Evolutionary conservation across 768 basidiomycete genomes (phyloP), one percentile per base, ranked within the genome.

Genomic region (Suillus spraguei): DNA sequence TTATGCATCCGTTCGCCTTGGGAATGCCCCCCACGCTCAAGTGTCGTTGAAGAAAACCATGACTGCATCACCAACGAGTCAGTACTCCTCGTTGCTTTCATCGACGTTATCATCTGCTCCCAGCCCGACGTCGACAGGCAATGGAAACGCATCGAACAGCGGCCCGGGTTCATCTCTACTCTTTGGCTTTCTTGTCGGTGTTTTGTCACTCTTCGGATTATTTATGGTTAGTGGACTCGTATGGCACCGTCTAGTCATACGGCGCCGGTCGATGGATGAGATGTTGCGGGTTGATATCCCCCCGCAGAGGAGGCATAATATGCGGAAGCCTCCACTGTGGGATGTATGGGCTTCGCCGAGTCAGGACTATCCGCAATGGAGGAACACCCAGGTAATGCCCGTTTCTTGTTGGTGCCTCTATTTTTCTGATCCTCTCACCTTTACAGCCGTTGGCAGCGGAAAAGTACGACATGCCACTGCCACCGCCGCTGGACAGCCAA

Each of bases 171-270:
- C 75, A 0, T 64, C 66, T 28, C 59, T 77, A 14, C 68, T 75
- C 50, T 76, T 75, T 16, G 76, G 72, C 20, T 77, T 75, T 61
- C 72, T 75, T 39, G 62, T 75, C 60, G 69, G 64, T n/a, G 67
- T 73, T n/a, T 63, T 75, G 47, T 71, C 74, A 0, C 47, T 75
- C 28, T 75, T 75, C 54, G 73, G 68, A 1, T 38, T 76, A 44
- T 77, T 75, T 62, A 73, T 77, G 71, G 56, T 62, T 13, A 63
- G 62, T 61, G 76, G 74, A 8, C 61, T 76, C 4, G 50, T 72
- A 58, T 75, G 74, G 74, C 75, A 71, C 47, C 74, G 76, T 49
- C 76, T 75, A n/a, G 66, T 76, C 24, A 42, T 60, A 2, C 69
- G 74, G 22, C 74, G 74, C 33, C 74, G 59, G 1, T 61, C 60